A percentile compares a stretch with the other conserved stretches of the same genome.
phyloP scores from a whole-genome alignment of 495 filamentous ascomycete genomes.

The Penicillium ochrochloron region DNA sequence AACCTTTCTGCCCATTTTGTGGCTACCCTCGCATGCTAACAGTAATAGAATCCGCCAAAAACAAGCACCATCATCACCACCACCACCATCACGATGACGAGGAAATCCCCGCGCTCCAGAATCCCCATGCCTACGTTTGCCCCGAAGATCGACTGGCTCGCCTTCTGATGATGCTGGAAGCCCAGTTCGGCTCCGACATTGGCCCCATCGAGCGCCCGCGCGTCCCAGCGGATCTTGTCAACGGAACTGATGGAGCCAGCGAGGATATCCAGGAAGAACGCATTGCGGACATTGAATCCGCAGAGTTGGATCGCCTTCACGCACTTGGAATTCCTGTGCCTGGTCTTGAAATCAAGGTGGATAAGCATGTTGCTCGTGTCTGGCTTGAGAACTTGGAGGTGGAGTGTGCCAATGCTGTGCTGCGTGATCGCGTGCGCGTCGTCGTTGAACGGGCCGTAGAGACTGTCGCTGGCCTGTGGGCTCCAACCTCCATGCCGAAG shows the following conservation, averaged over 20 bases:
- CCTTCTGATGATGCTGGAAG: slow-evolving; percentile 94
- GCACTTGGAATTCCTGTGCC: slow-evolving; percentile 85
- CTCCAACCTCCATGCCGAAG: slow-evolving; percentile 34
- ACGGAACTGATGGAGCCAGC: slow-evolving; percentile 41
- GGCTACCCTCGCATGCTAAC: background rate
- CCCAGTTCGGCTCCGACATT: slow-evolving; percentile 85
- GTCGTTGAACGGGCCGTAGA: slow-evolving; percentile 94
- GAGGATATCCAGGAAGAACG: slow-evolving; percentile 38
- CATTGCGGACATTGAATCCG: slow-evolving; percentile 58
- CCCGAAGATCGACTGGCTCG: slow-evolving; percentile 77
- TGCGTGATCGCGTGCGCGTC: slow-evolving; percentile 79
- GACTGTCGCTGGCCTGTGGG: slow-evolving; percentile 79
- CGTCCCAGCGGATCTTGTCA: slow-evolving; percentile 46
- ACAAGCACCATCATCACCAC: slow-evolving; percentile 50
- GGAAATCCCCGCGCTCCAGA: slow-evolving; percentile 46
- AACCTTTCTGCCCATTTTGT: background rate
- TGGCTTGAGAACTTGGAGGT: slow-evolving; percentile 93
- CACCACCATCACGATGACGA: slow-evolving; percentile 54
- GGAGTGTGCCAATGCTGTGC: slow-evolving; percentile 74
- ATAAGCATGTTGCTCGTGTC: slow-evolving; percentile 83
- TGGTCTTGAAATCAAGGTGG: slow-evolving; percentile 83
- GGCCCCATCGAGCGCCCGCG: slow-evolving; percentile 73
- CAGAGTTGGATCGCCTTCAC: slow-evolving; percentile 71
- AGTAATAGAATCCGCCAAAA: slow-evolving; percentile 57
- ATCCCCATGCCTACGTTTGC: slow-evolving; percentile 72